Conservation (phyloP, 2,329 filamentous ascomycete genomes). For the Trichophyton simii region DNA sequence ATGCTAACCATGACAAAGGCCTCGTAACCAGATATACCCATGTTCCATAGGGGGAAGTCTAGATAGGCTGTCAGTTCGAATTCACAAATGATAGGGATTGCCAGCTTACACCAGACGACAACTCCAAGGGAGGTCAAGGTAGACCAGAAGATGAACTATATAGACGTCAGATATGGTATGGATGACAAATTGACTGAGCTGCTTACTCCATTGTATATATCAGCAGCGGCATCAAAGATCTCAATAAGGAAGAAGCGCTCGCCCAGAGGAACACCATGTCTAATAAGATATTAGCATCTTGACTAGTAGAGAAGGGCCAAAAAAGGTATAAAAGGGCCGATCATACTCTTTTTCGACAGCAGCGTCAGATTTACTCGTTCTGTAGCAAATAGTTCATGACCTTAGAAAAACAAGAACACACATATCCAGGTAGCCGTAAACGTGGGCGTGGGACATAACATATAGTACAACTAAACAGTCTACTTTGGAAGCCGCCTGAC, state of each 20-base stretch:
- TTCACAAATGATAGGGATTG: not conserved
- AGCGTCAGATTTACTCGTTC: conserved; percentile 39
- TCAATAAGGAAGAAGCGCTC: conserved; percentile 60
- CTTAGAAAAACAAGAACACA: conserved; percentile 21
- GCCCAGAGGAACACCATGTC: conserved; percentile 43
- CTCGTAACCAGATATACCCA: conserved; percentile 97
- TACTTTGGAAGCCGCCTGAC: conserved; percentile 91
- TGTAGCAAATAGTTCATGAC: conserved; percentile 21
- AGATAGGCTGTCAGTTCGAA: conserved; percentile 15
- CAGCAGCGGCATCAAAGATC: conserved; percentile 67
- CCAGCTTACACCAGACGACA: conserved; percentile 74
- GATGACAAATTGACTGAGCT: not conserved
- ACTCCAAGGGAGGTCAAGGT: conserved; percentile 81
- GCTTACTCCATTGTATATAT: conserved; percentile 81
- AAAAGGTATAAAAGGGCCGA: conserved; percentile 18
- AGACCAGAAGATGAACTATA: conserved; percentile 86
- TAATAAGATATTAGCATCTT: not conserved
- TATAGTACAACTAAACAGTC: conserved; percentile 42
- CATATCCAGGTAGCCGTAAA: conserved; percentile 24
- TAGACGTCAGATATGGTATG: conserved; percentile 17
- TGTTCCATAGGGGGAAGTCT: conserved; percentile 97
- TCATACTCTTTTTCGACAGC: conserved; percentile 63
- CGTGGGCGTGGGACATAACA: conserved; percentile 19
- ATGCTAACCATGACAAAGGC: conserved; percentile 72
- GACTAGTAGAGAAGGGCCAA: conserved; percentile 7